Percentiles rank a stretch among this genome's conserved stretches.
phyloP scores from a whole-genome alignment of 2,329 filamentous ascomycete species.

The Cadophora gregata region DNA sequence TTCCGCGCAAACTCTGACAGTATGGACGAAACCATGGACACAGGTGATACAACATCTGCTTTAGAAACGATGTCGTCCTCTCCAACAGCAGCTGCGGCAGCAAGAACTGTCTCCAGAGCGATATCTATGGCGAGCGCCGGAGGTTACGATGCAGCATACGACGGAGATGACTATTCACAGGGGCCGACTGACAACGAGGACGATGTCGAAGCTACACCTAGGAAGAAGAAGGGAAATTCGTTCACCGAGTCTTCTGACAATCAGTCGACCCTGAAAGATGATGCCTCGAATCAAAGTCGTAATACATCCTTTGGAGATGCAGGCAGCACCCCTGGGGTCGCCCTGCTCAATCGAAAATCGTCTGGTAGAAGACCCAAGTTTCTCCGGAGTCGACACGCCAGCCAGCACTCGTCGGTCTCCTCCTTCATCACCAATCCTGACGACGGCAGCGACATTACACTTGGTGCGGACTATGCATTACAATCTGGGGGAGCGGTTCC shows the following conservation, averaged over 20 bases:
- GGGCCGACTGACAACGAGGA: slow-evolving; percentile 33
- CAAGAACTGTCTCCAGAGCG: slow-evolving; percentile 58
- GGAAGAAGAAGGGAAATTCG: slow-evolving; percentile 30
- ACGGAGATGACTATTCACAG: slow-evolving; percentile 23
- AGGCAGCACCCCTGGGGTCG: slow-evolving; percentile 54
- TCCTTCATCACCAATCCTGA: slow-evolving; percentile 62
- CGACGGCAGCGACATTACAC: slow-evolving; percentile 72
- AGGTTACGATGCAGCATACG: slow-evolving; percentile 24
- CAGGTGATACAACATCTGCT: slow-evolving; percentile 53
- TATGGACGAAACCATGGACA: slow-evolving; percentile 33
- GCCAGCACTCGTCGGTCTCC: slow-evolving; percentile 65
- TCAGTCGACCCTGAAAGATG: slow-evolving; percentile 42
- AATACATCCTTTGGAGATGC: slow-evolving; percentile 47
- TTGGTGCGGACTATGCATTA: slow-evolving; percentile 80
- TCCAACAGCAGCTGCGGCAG: slow-evolving; percentile 60
- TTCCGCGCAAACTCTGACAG: slow-evolving; percentile 23
- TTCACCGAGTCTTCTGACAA: slow-evolving; percentile 32
- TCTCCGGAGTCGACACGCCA: slow-evolving; percentile 58
- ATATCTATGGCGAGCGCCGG: slow-evolving; percentile 52
- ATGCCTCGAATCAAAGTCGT: slow-evolving; percentile 45
- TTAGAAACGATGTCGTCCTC: slow-evolving; percentile 62
- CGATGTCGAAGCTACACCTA: slow-evolving; percentile 38
- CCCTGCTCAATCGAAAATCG: slow-evolving; percentile 48
- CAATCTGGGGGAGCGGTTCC: slow-evolving; percentile 81
- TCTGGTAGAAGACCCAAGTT: slow-evolving; percentile 60